Base-by-base conservation (phyloP, 2,329 filamentous ascomycete genomes). In the Pseudopyrenochaeta lycopersici region DNA sequence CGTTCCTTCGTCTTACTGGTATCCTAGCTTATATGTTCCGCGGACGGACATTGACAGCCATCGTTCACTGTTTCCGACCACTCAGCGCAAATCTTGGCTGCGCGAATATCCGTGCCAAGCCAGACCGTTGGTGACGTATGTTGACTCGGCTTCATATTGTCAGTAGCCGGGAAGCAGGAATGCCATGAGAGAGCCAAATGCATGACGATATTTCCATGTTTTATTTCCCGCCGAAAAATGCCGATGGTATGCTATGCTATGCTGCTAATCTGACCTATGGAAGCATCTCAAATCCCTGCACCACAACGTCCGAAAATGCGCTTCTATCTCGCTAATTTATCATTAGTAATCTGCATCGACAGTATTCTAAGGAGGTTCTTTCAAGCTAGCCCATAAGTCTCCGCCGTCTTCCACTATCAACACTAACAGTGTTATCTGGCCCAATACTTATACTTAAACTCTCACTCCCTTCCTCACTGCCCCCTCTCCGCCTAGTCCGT, bases 361-460 rank as follows among this genome's bases (percentile, higher is more conserved):
- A 15, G 11, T 12, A n/a, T 20, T 15, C 11, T 7, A 5, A n/a
- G 15, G 9, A 40, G n/a, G 12, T 36, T 17, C 2, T 27, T 4
- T 14, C 17, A 14, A n/a, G 20, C 52, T 54, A 68, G 2, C 66
- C 64, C 64, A 75, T 68, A 14, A 72, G 48, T 5, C 72, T 61
- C 47, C 71, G 56, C 42, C 71, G 49, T 20, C 71, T 59, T 11
- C 72, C 73, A 46, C 71, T 74, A 44, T 74, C 73, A n/a, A 76
- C 71, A 45, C 70, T 74, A 4, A 76, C 71, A 1, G 71, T 74
- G 27, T 76, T 76, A 42, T 76, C 72, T 29, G 71, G 70, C 21
- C 73, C 73, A 31, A 76, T 74, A 11, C 64, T 70, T 31, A 76
- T 76, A 47, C 71, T 75, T 45, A 76, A 56, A 46, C 68, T 73